Evolutionary conservation across 345 rosid genomes (phyloP), one percentile per base, ranked within the genome.

Genomic region (Firmiana major): DNA sequence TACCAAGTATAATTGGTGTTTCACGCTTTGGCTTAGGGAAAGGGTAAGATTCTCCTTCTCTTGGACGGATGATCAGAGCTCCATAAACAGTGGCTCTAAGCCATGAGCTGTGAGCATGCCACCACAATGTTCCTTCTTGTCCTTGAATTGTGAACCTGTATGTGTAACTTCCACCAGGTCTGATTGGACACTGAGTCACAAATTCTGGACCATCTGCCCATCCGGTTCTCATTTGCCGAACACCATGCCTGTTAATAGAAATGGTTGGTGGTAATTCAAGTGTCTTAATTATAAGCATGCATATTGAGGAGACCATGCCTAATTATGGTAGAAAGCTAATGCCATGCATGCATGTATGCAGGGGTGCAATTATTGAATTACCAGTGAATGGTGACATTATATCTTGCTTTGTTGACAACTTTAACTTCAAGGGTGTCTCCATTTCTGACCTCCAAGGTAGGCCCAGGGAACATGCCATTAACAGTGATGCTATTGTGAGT

Each of bases 61-160:
- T 82, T 0, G 99, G 99, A 45, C 77, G 86, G 63, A 95, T 87
- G 57, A 93, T 84, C 15, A 95, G 79, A 73, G 93, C 99, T n/a
- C 99, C 99, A 38, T 91, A 92, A 74, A 95, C 97, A 0, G 98
- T 93, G 62, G 98, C 98, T 83, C 99, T 83, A 31, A 95, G 97
- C 99, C 99, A 95, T 0, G 98, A 90, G 82, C 99, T 95, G 24
- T 95, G 99, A 60, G 98, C 98, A 72, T 95, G 99, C 99, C 99
- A 95, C 99, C 99, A 95, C 15, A 95, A 51, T 1, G 99, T 95
- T n/a, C 99, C 99, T 80, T 86, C 93, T 82, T 95, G 98, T 1
- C 94, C 97, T 81, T 91, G 84, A 77, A 95, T 83, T 1, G 94
- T 95, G 51, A 93, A 95, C 81, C 94, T 88, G 82, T 95, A 93